These are phyloP conservation scores for Lachnellula cervina DNA, from an alignment of 2,329 filamentous ascomycete species.

Conservation along the genomic window DNA sequence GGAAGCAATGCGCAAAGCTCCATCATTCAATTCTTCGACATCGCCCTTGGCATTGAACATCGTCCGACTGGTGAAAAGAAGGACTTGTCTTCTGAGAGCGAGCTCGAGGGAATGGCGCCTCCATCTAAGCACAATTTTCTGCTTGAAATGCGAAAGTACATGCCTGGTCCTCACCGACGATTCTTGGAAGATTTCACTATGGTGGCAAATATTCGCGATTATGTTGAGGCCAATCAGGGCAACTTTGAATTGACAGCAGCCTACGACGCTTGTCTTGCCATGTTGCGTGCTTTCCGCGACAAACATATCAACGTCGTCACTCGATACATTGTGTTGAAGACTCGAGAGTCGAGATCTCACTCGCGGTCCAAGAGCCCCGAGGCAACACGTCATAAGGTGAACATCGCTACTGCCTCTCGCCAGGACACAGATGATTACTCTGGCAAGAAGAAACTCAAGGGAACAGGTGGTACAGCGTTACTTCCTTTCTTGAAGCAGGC, in stretches of 20 bases:
- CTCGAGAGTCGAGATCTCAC: slow-evolving; percentile 64
- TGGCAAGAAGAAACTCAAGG: slow-evolving; percentile 60
- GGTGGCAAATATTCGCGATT: slow-evolving; percentile 83
- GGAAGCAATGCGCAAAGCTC: slow-evolving; percentile 97
- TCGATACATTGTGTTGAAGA: slow-evolving; percentile 89
- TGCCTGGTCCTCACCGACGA: slow-evolving; percentile 87
- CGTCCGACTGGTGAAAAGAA: slow-evolving; percentile 75
- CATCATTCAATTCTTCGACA: slow-evolving; percentile 94
- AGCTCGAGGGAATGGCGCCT: slow-evolving; percentile 40
- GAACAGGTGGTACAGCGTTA: slow-evolving; percentile 87
- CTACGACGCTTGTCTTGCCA: slow-evolving; percentile 84
- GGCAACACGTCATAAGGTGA: slow-evolving; percentile 50
- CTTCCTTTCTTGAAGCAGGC: slow-evolving; percentile 97
- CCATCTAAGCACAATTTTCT: slow-evolving; percentile 80
- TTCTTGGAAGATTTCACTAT: slow-evolving; percentile 77
- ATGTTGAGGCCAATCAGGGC: slow-evolving; percentile 58
- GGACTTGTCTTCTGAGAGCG: slow-evolving; percentile 42
- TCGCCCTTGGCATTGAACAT: slow-evolving; percentile 84
- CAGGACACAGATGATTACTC: slow-evolving; percentile 36
- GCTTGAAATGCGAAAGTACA: slow-evolving; percentile 93
- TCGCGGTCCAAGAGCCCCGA: slow-evolving; percentile 49
- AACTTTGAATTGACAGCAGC: slow-evolving; percentile 69
- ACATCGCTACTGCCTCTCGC: slow-evolving; percentile 56
- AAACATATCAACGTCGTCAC: slow-evolving; percentile 96
- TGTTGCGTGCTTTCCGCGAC: slow-evolving; percentile 60